Conservation (phyloP, 1,139 yeast genomes). For the Pichia sp. region DNA sequence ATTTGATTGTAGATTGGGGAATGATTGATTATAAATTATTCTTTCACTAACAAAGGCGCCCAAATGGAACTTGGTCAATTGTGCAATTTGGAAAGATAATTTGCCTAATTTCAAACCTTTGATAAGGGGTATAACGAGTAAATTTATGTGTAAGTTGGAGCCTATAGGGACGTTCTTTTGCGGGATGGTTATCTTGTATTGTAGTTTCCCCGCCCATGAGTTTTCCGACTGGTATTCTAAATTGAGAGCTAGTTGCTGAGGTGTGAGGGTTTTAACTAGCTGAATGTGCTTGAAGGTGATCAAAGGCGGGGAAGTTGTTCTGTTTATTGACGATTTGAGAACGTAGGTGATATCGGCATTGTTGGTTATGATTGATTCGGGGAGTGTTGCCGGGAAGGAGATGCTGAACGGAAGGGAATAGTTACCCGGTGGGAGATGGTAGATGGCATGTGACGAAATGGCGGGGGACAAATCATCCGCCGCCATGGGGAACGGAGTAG, state of each 20-base stretch:
- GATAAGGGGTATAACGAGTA: constrained; percentile 51
- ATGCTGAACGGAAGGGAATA: constrained; percentile 58
- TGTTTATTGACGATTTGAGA: constrained; percentile 40
- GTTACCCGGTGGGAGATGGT: constrained; percentile 46
- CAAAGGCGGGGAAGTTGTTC: constrained; percentile 7
- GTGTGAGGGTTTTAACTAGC: constrained; percentile 26
- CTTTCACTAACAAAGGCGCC: constrained; percentile 36
- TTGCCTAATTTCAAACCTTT: constrained; percentile 48
- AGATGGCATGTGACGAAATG: neutral
- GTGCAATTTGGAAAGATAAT: constrained; percentile 46
- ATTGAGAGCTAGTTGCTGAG: constrained; percentile 14
- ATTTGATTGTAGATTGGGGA: constrained; percentile 27
- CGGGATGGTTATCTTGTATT: constrained; percentile 52
- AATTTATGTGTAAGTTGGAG: constrained; percentile 43
- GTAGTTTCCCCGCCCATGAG: constrained; percentile 60
- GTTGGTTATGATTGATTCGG: constrained; percentile 41
- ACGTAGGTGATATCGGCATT: constrained; percentile 43
- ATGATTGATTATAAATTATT: constrained; percentile 33
- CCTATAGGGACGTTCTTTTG: constrained; percentile 60
- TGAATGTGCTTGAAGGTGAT: constrained; percentile 35
- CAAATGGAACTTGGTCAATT: constrained; percentile 44
- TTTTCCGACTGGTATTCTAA: constrained; percentile 53
- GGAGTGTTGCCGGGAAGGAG: constrained; percentile 49
- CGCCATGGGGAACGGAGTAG: constrained; percentile 38
- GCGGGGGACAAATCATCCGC: no score